Conservation (phyloP, 306 rosid genomes). For the Prunus padus region DNA sequence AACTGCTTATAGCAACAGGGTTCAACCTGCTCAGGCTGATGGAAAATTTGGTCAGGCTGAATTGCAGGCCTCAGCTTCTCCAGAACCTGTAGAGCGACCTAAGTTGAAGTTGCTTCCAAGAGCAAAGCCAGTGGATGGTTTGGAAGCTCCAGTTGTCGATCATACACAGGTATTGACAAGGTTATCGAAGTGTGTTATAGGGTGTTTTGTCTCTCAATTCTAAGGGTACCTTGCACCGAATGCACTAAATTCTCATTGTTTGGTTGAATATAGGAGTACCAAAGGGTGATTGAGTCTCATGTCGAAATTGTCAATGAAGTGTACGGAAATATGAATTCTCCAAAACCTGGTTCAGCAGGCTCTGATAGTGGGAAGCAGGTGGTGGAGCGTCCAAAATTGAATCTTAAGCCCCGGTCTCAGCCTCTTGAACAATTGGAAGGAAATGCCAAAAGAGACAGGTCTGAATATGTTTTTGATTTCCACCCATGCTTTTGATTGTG, state of each 20-base stretch:
- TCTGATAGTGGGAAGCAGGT: constrained; percentile 60
- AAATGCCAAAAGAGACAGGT: constrained; percentile 73
- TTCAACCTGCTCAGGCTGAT: constrained; percentile 41
- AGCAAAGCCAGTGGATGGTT: constrained; percentile 53
- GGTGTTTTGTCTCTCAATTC: not conserved
- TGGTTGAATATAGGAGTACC: constrained; percentile 41
- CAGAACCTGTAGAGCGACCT: constrained; percentile 65
- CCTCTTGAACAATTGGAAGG: constrained; percentile 55
- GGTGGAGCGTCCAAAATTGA: constrained; percentile 83
- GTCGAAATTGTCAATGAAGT: constrained; percentile 51
- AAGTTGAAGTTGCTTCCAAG: constrained; percentile 79
- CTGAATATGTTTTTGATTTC: constrained; percentile 21
- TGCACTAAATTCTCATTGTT: constrained; percentile 24
- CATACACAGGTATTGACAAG: constrained; percentile 53
- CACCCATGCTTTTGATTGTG: not conserved
- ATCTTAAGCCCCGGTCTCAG: constrained; percentile 81
- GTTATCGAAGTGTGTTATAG: constrained; percentile 4
- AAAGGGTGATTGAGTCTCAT: constrained; percentile 39
- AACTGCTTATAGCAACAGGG: constrained; percentile 35
- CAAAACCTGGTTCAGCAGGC: constrained; percentile 52
- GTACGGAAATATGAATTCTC: constrained; percentile 43
- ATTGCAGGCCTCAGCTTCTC: constrained; percentile 37
- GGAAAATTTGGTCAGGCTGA: constrained; percentile 50
- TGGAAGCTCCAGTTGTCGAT: constrained; percentile 49
- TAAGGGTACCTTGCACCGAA: not conserved